Conservation (phyloP, 106 monocot species). For the Apostasia shenzhenica region DNA sequence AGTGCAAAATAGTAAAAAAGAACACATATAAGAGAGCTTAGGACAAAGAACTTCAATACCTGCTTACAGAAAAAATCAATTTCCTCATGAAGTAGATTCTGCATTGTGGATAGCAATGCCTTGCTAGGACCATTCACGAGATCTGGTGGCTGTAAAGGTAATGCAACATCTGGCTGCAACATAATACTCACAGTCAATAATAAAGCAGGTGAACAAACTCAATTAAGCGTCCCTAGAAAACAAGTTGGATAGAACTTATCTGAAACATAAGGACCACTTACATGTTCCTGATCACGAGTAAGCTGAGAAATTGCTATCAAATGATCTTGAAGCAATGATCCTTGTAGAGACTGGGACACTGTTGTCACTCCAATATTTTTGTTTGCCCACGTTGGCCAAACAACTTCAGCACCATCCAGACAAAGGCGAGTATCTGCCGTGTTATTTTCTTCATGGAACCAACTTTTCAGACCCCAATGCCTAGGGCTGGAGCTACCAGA, state of each 20-base stretch:
- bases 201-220: constrained; percentile 8
- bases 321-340: constrained; percentile 65
- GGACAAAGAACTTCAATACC: constrained; percentile 28
- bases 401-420: constrained; percentile 86
- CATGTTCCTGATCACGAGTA: constrained; percentile 84
- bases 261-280: constrained; percentile 21
- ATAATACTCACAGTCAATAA: constrained; percentile 9
- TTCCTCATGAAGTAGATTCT: constrained; percentile 85
- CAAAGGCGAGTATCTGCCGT: constrained; percentile 32
- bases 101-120: constrained; percentile 44
- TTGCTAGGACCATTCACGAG: constrained; percentile 33
- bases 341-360: constrained; percentile 58
- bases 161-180: constrained; percentile 84
- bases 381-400: constrained; percentile 77
- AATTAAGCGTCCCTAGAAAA: background rate
- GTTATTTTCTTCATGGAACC: constrained; percentile 50
- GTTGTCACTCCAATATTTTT: constrained; percentile 37
- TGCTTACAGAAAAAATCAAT: constrained; percentile 85
- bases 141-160: constrained; percentile 84
- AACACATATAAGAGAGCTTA: background rate
- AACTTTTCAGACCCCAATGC: constrained; percentile 75
- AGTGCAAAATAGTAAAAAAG: background rate
- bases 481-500: constrained; percentile 99
- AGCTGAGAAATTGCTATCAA: constrained; percentile 65
- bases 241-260: background rate